These are phyloP conservation scores for Aureoboletus auriporus DNA, from an alignment of 768 basidiomycete species.

Conservation along the genomic window DNA sequence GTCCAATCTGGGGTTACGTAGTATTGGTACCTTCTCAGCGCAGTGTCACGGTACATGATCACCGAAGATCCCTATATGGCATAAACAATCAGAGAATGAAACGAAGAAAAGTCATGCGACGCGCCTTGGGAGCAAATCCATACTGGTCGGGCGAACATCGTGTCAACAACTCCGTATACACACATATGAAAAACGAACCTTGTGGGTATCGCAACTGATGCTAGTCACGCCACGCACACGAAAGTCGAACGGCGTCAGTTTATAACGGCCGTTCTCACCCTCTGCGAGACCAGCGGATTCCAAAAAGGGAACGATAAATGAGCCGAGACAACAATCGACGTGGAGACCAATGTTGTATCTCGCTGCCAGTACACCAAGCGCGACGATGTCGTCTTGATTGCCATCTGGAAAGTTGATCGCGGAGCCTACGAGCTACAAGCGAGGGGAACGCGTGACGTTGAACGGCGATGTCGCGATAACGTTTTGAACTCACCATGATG, in stretches of 20 bases:
- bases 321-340: conserved; percentile 93
- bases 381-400: conserved; percentile 81
- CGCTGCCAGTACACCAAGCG: conserved; percentile 69
- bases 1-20: conserved; percentile 81
- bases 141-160: conserved; percentile 45
- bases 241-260: conserved; percentile 82
- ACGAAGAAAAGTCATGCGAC: conserved; percentile 1
- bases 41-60: conserved; percentile 85
- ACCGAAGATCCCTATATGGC: conserved; percentile 77
- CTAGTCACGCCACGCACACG: conserved; percentile 86
- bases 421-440: conserved; percentile 72
- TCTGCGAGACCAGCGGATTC: conserved; percentile 69
- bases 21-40: conserved; percentile 79
- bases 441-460: neutral
- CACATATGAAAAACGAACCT: conserved; percentile 40
- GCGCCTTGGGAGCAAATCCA: conserved; percentile 89
- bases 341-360: conserved; percentile 80
- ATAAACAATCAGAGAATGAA: neutral
- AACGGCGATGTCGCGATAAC: neutral
- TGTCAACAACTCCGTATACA: conserved; percentile 1
- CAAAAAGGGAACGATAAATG: conserved; percentile 92
- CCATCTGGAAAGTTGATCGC: conserved; percentile 85
- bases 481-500: conserved; percentile 57
- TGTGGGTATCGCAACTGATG: conserved; percentile 96
- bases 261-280: conserved; percentile 50